Evolutionary conservation across 768 basidiomycete genomes (phyloP).

Genomic region (Lactarius hatsudake): DNA sequence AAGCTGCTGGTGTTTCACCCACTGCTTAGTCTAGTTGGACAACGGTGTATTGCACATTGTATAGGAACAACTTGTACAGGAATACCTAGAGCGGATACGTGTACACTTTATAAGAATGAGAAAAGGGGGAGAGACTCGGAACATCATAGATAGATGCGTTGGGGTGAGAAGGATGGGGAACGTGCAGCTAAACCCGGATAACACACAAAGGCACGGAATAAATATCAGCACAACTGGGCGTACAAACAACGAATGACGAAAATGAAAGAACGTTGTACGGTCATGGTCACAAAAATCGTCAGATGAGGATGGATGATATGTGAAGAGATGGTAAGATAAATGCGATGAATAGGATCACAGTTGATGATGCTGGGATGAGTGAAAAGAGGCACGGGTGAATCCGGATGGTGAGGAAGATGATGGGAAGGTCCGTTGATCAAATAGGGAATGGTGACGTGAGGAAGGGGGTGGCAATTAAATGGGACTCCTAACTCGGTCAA

Average conservation of each 20-base stretch:
- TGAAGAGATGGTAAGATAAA: conserved; percentile 24
- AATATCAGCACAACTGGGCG: conserved; percentile 15
- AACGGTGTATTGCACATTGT: conserved; percentile 25
- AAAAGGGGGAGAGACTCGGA: conserved; percentile 4
- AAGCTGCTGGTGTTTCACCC: neutral
- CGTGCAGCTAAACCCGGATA: conserved; percentile 13
- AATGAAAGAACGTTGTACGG: conserved; percentile 20
- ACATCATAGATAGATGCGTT: conserved; percentile 25
- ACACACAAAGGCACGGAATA: conserved; percentile 15
- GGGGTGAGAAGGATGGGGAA: conserved; percentile 7
- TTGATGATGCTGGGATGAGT: conserved; percentile 24
- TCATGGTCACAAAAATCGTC: conserved; percentile 19
- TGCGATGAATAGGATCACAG: conserved; percentile 24
- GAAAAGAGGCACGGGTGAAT: conserved; percentile 22
- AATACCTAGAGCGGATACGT: conserved; percentile 20
- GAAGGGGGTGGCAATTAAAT: conserved; percentile 20
- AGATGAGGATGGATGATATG: conserved; percentile 25
- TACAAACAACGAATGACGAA: conserved; percentile 13
- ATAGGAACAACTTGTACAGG: conserved; percentile 23
- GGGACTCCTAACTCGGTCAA: conserved; percentile 14
- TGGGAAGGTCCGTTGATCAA: conserved; percentile 24
- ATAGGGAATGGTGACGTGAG: conserved; percentile 24
- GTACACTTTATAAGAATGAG: conserved; percentile 22
- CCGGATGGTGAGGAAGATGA: conserved; percentile 23
- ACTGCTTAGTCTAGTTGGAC: neutral